A percentile compares a stretch with the other conserved stretches of the same genome.
phyloP scores from a whole-genome alignment of 306 rosid species.

The Dicorynia guianensis region DNA sequence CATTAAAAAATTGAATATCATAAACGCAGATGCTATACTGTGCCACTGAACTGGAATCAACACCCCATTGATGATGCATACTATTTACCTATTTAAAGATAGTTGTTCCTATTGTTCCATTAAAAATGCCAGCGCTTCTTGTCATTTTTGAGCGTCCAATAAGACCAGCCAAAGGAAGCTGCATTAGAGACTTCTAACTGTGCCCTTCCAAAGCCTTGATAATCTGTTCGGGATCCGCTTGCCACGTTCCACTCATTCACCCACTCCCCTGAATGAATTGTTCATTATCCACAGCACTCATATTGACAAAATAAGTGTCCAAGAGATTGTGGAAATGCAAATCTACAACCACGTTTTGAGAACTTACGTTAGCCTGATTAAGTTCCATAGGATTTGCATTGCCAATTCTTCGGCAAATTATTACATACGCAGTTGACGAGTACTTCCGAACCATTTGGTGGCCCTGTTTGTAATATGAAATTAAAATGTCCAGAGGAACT shows the following conservation, averaged over 20 bases:
- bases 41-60: background rate
- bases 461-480: conserved; percentile 81
- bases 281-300: conserved; percentile 73
- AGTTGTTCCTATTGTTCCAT: conserved; percentile 78
- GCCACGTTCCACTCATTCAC: conserved; percentile 60
- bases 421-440: conserved; percentile 76
- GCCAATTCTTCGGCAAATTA: conserved; percentile 91
- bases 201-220: conserved; percentile 75
- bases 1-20: background rate
- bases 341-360: conserved; percentile 64
- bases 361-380: conserved; percentile 66
- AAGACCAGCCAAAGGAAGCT: conserved; percentile 94
- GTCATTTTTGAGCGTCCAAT: conserved; percentile 87
- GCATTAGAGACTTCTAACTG: conserved; percentile 75
- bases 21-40: background rate
- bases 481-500: conserved; percentile 70
- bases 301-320: conserved; percentile 69
- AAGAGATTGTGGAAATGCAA: conserved; percentile 81
- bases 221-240: conserved; percentile 67
- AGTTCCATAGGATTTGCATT: conserved; percentile 88
- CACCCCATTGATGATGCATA: background rate
- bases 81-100: conserved; percentile 69
- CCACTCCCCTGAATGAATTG: conserved; percentile 73
- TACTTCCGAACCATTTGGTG: conserved; percentile 76
- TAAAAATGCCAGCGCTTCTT: conserved; percentile 86